Percentiles rank a stretch among this genome's conserved stretches.
These are phyloP conservation scores for Saccharomyces hybrid DNA, from an alignment of 1,139 yeast species.

Conservation along the genomic window DNA sequence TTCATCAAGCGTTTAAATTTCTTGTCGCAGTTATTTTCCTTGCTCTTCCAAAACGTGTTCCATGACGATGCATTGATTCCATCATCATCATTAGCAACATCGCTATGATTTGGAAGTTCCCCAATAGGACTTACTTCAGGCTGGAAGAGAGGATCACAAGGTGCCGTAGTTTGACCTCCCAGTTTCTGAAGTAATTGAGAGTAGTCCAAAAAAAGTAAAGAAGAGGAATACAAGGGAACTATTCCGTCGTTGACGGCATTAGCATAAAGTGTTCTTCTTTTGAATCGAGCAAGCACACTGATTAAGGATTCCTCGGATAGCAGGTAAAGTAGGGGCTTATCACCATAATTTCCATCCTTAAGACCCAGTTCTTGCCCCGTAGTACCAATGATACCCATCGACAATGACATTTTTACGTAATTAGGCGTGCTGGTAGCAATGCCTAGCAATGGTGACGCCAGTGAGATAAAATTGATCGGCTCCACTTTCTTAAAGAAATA, in stretches of 20 bases:
- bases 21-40: neutral
- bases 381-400: slow-evolving; percentile 84
- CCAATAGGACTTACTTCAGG: slow-evolving; percentile 6
- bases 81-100: neutral
- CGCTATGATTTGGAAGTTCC: neutral
- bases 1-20: slow-evolving; percentile 38
- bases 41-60: neutral
- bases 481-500: slow-evolving; percentile 55
- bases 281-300: slow-evolving; percentile 51
- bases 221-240: slow-evolving; percentile 84
- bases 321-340: slow-evolving; percentile 58
- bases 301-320: slow-evolving; percentile 82
- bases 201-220: slow-evolving; percentile 69
- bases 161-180: slow-evolving; percentile 14
- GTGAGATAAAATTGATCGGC: slow-evolving; percentile 75
- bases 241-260: slow-evolving; percentile 64
- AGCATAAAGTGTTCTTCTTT: slow-evolving; percentile 43
- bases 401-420: slow-evolving; percentile 73
- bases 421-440: slow-evolving; percentile 79
- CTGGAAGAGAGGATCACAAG: neutral
- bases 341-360: slow-evolving; percentile 42
- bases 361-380: slow-evolving; percentile 74
- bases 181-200: slow-evolving; percentile 34
- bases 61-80: neutral
- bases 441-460: slow-evolving; percentile 88